These are phyloP conservation scores for Candida frijolesensis DNA, from an alignment of 1,139 yeast genomes.

Conservation along the genomic window DNA sequence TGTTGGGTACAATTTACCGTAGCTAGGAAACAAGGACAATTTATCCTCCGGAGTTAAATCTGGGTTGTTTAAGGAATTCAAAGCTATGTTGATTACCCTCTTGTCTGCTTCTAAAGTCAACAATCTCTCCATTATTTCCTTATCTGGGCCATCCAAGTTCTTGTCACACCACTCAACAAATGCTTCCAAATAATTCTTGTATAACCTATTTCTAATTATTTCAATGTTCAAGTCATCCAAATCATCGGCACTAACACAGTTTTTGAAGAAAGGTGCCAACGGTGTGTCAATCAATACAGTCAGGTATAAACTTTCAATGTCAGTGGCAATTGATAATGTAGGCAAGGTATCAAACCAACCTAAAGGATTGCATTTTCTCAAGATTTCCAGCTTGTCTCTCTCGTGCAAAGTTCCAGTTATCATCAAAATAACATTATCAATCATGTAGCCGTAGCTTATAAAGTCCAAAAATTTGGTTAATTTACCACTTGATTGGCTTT, in stretches of 20 bases:
- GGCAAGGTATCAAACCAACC: conserved; percentile 99
- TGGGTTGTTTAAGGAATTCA: conserved; percentile 81
- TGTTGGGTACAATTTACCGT: conserved; percentile 80
- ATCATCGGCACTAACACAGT: conserved; percentile 89
- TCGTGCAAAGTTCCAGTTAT: conserved; percentile 97
- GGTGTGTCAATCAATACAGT: conserved; percentile 98
- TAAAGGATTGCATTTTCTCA: conserved; percentile 90
- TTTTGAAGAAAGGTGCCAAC: conserved; percentile 92
- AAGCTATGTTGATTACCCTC: conserved; percentile 85
- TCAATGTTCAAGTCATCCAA: conserved; percentile 95
- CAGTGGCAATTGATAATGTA: conserved; percentile 91
- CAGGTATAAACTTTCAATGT: conserved; percentile 86
- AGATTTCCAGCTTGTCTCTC: conserved; percentile 83
- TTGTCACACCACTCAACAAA: conserved; percentile 66
- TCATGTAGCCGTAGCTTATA: conserved; percentile 96
- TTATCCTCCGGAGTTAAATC: conserved; percentile 76
- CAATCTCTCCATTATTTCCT: conserved; percentile 75
- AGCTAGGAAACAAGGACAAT: conserved; percentile 67
- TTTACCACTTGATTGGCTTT: conserved; percentile 81
- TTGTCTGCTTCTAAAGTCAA: conserved; percentile 93
- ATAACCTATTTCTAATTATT: conserved; percentile 86
- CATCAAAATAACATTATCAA: conserved; percentile 93
- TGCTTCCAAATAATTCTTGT: conserved; percentile 90
- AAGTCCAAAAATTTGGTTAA: conserved; percentile 83
- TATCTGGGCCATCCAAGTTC: conserved; percentile 73